Conservation (phyloP, 257 asterid species). For the Lantana camara region DNA sequence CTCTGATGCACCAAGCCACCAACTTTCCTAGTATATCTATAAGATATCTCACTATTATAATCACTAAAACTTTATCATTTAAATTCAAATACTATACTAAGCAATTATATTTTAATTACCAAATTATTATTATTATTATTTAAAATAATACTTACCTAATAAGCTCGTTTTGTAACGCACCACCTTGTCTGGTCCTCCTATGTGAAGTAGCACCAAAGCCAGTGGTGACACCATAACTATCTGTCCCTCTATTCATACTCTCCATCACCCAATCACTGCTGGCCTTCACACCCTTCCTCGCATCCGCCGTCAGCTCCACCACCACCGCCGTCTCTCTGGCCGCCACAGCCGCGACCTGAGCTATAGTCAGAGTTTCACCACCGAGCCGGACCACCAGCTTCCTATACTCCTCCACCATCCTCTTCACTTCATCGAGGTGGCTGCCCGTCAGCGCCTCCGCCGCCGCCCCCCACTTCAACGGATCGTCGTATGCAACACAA, state of each 20-base stretch:
- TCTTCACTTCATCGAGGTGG: slow-evolving; percentile 47
- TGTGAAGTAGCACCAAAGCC: slow-evolving; percentile 44
- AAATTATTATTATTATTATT: too few species aligned
- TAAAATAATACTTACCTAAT: slow-evolving; percentile 39
- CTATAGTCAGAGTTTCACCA: slow-evolving; percentile 38
- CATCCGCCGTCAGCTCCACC: slow-evolving; percentile 44
- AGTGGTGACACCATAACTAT: slow-evolving; percentile 39
- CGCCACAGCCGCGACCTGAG: slow-evolving; percentile 43
- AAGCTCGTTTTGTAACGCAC: slow-evolving; percentile 39
- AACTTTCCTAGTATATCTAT: too few species aligned
- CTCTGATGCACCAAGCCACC: too few species aligned
- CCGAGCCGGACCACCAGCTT: slow-evolving; percentile 35
- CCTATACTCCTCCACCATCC: slow-evolving; percentile 45
- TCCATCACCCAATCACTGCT: slow-evolving; percentile 48
- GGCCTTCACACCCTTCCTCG: slow-evolving; percentile 34
- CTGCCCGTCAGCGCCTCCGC: slow-evolving; percentile 34
- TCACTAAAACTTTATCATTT: too few species aligned
- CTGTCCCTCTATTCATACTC: slow-evolving; percentile 38
- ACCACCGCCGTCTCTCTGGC: slow-evolving; percentile 17
- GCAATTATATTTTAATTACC: too few species aligned
- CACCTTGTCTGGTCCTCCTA: slow-evolving; percentile 45
- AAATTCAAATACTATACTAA: too few species aligned
- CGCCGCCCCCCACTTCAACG: slow-evolving; percentile 36
- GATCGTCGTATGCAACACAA: slow-evolving; percentile 21
- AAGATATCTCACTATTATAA: too few species aligned